These are phyloP conservation scores for Leishmania tarentolae DNA, from an alignment of 208 protist genomes.

Conservation along the genomic window DNA sequence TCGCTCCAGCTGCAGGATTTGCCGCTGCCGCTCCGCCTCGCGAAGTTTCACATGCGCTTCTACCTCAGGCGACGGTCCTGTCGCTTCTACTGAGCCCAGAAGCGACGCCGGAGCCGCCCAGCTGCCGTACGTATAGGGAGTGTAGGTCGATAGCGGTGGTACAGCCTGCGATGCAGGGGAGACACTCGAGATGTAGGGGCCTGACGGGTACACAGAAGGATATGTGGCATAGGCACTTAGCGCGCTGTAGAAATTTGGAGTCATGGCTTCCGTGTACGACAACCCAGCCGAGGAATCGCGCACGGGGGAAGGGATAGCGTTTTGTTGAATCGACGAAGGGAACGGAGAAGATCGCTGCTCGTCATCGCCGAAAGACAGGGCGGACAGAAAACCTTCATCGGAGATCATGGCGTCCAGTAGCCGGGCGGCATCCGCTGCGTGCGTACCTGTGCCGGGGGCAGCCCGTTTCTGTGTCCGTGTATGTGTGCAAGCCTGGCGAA, in stretches of 20 bases:
- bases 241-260: slow-evolving; percentile 20
- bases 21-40: slow-evolving; percentile 27
- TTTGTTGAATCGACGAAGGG: slow-evolving; percentile 2
- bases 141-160: background rate
- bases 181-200: background rate
- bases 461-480: background rate
- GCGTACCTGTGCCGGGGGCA: background rate
- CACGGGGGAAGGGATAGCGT: slow-evolving; percentile 10
- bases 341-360: background rate
- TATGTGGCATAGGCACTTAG: slow-evolving; percentile 5
- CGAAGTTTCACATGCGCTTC: background rate
- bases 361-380: slow-evolving; percentile 12
- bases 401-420: background rate
- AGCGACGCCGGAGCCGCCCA: background rate
- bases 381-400: slow-evolving; percentile 25
- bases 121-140: background rate
- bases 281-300: background rate
- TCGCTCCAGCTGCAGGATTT: slow-evolving; percentile 29
- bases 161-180: background rate
- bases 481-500: background rate
- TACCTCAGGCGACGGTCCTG: slow-evolving; percentile 1
- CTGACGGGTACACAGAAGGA: slow-evolving; percentile 13
- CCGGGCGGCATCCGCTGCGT: background rate
- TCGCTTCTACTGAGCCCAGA: background rate
- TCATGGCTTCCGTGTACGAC: background rate